phyloP scores from a whole-genome alignment of 148 eudicot genomes.

The Vaccinium corymbosum region DNA sequence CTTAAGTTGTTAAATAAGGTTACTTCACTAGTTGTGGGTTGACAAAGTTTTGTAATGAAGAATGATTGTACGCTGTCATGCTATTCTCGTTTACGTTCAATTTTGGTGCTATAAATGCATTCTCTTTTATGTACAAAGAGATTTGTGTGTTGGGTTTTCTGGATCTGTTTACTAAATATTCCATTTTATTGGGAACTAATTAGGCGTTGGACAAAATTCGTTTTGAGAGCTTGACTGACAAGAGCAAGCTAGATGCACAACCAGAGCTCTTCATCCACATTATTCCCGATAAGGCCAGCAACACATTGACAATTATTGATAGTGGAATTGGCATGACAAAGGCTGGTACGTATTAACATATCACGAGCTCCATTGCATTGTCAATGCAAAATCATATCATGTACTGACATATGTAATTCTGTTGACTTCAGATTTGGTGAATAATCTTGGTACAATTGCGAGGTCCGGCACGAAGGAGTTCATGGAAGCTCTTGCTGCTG shows the following conservation, averaged over 20 bases:
- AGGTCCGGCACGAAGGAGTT: conserved; percentile 78
- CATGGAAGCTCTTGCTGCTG: conserved; percentile 86
- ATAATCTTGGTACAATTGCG: conserved; percentile 77
- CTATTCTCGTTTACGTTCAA: background rate
- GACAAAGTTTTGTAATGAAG: background rate
- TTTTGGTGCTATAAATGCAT: background rate
- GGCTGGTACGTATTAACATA: conserved; percentile 44
- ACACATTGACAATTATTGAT: conserved; percentile 62
- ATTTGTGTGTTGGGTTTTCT: background rate
- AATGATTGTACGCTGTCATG: background rate
- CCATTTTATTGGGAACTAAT: background rate
- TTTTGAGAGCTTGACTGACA: conserved; percentile 64
- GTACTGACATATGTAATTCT: background rate
- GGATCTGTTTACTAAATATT: background rate
- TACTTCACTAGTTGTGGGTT: background rate
- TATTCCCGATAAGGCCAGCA: conserved; percentile 60
- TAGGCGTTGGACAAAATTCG: conserved; percentile 58
- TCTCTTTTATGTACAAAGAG: background rate
- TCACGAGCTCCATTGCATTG: background rate
- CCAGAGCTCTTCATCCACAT: conserved; percentile 71
- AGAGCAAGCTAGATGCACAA: conserved; percentile 64
- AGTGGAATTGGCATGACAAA: conserved; percentile 83
- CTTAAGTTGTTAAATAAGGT: background rate
- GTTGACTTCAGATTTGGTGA: conserved; percentile 56
- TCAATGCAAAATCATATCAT: background rate